Conservation (phyloP, 2,329 filamentous ascomycete species). For the Dryadomyces quercivorus region DNA sequence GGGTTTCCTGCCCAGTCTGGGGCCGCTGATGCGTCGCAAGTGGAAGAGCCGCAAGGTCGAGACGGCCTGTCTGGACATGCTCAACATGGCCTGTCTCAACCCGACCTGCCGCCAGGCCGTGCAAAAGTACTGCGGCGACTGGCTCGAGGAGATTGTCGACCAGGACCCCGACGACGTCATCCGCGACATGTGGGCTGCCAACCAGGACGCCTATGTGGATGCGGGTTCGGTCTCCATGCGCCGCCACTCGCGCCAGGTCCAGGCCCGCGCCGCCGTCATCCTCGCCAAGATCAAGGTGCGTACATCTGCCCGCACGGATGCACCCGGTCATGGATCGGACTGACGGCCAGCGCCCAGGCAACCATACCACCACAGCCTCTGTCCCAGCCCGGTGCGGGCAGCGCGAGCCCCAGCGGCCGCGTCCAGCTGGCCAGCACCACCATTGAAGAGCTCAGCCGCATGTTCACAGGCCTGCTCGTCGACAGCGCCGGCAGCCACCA, state of each 20-base stretch:
- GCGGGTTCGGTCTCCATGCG: slow-evolving; percentile 48
- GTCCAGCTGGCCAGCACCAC: slow-evolving; percentile 43
- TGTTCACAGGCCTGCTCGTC: slow-evolving; percentile 56
- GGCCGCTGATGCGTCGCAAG: slow-evolving; percentile 63
- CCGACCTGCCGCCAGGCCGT: slow-evolving; percentile 71
- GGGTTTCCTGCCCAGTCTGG: slow-evolving; percentile 68
- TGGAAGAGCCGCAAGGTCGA: slow-evolving; percentile 81
- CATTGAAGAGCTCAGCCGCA: slow-evolving; percentile 51
- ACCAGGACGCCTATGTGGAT: slow-evolving; percentile 45
- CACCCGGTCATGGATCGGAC: slow-evolving; percentile 23
- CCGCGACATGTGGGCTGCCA: slow-evolving; percentile 33
- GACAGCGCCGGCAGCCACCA: not conserved
- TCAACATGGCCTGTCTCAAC: slow-evolving; percentile 87
- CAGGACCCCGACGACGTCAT: slow-evolving; percentile 50
- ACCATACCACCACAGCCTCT: slow-evolving; percentile 33
- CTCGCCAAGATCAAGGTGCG: slow-evolving; percentile 64
- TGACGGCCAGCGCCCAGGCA: slow-evolving; percentile 32
- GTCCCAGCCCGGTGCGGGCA: slow-evolving; percentile 22
- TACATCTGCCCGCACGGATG: not conserved
- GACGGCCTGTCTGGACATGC: slow-evolving; percentile 72
- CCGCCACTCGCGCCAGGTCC: slow-evolving; percentile 48
- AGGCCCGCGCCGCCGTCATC: slow-evolving; percentile 59
- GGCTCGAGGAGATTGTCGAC: slow-evolving; percentile 75
- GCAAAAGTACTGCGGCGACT: slow-evolving; percentile 70
- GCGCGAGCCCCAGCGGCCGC: not conserved